These are phyloP conservation scores for Saccharata proteae DNA, from an alignment of 2,329 filamentous ascomycete genomes.

Conservation along the genomic window DNA sequence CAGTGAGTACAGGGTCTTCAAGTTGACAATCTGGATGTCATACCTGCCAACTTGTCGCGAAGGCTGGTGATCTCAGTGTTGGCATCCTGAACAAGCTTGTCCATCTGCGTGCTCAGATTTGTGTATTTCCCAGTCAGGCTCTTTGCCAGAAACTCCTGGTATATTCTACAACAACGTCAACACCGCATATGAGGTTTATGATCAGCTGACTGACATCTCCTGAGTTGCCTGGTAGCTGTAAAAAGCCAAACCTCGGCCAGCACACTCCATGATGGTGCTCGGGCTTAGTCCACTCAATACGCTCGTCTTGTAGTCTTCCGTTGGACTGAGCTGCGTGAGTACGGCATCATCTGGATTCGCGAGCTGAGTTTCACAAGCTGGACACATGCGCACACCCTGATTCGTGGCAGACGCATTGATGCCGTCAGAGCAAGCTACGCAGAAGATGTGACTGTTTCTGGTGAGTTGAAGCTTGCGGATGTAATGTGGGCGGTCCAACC, in stretches of 20 bases:
- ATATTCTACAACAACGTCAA: slow-evolving; percentile 41
- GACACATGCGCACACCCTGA: slow-evolving; percentile 50
- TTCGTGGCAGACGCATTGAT: slow-evolving; percentile 49
- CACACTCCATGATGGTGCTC: slow-evolving; percentile 74
- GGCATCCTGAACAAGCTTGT: slow-evolving; percentile 62
- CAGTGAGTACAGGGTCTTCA: neutral
- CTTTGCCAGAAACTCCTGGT: slow-evolving; percentile 64
- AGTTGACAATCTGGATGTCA: slow-evolving; percentile 12
- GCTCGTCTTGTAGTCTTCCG: slow-evolving; percentile 82
- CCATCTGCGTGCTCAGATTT: slow-evolving; percentile 51
- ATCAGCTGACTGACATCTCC: slow-evolving; percentile 53
- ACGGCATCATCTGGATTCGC: slow-evolving; percentile 64
- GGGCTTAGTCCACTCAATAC: slow-evolving; percentile 74
- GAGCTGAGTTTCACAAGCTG: slow-evolving; percentile 60
- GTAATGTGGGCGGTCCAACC: slow-evolving; percentile 34
- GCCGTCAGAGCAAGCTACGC: slow-evolving; percentile 56
- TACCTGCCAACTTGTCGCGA: slow-evolving; percentile 53
- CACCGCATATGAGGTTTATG: slow-evolving; percentile 4
- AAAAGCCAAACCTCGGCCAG: slow-evolving; percentile 65
- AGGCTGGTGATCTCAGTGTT: slow-evolving; percentile 59
- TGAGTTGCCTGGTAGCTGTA: slow-evolving; percentile 80
- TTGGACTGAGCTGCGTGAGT: slow-evolving; percentile 58
- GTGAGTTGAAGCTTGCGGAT: slow-evolving; percentile 8
- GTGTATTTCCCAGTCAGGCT: slow-evolving; percentile 61
- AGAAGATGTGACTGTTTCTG: slow-evolving; percentile 68